Base-by-base conservation (phyloP, 1,284 basidiomycete genomes). In the Ustilago crameri region DNA sequence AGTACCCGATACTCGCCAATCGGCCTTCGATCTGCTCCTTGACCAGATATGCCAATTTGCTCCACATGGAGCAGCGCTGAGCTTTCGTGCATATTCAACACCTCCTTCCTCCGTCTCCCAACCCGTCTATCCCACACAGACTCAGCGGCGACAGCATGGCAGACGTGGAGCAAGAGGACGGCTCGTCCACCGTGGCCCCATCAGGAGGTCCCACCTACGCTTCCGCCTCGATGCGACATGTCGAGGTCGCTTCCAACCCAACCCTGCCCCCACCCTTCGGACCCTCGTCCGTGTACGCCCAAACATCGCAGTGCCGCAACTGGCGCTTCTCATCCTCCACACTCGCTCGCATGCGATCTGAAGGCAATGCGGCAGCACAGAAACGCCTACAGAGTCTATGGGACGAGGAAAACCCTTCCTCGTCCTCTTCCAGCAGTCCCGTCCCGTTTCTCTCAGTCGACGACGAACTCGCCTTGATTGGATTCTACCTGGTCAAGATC, bases 401-500 rank as follows among this genome's bases (percentile, higher is more conserved):
- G 76, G 18, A 37, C 2, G 61, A 63, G 26, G 62, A 72, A 24
- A 38, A 56, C 14, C 18, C 35, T 14, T 9, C 51, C 12, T 54
- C 56, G n/a, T 45, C 57, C 3, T 32, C 50, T 12, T 17, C 37
- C 41, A 40, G 17, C 43, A 87, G 51, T 9, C 87, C 88, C 1
- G 87, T 61, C 10, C 87, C 88, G 2, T 95, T 95, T 82, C 86
- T 95, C 20, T 87, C 85, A 26, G 88, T 92, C 1, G 87, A 90
- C 26, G 96, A 98, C 83, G 96, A 98, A 83, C 87, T 90, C 35
- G 86, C 92, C 5, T 88, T 98, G 20, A 91, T 98, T 34, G 91
- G 91, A 68, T 90, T 94, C 74, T 99, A 98, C 84, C 87, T 92
- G 59, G 88, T 89, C 46, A 94, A 94, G 83, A 89, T 95, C n/a